Base-by-base conservation (phyloP, 495 filamentous ascomycete genomes). In the Cercophora sp. region DNA sequence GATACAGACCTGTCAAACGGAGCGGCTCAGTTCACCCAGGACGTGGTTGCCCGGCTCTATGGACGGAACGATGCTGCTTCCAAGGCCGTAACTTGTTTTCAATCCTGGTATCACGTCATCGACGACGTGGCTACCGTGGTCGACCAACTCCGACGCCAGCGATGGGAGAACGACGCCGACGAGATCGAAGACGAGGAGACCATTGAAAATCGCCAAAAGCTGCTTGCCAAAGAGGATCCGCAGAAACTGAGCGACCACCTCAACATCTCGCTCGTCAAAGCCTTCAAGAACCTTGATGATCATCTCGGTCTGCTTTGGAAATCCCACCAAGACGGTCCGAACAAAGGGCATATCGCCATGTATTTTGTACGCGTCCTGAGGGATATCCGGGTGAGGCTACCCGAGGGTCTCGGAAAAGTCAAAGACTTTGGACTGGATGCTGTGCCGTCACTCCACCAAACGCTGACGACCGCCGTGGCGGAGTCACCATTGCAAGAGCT, bases 101-200 rank as follows among this genome's bases (percentile, higher is more conserved):
- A 81, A 50, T 69, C 70, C 2, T 97, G 91, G 89, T 74, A 82
- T 20, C 65, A 69, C 8, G 73, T 80, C 2, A 79, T 95, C 13
- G 71, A 83, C 43, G 77, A 79, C 39, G 74, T 85, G 2, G 75
- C 74, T 9, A 68, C 71, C 11, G 75, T 84, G 10, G 80, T 94
- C 24, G 79, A 85, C 23, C 78, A 81, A 18, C 72, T 96, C 36
- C 81, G 75, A 51, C 77, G 79, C 9, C 77, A 80, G 25, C 80
- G 79, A 48, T 95, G 90, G 86, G 83, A 86, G 19, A 86, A 91
- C 51, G 80, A 89, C 26, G 68, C 89, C 11, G 85, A 93, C 25
- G 83, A 85, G 43, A 77, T 83, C 13, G 85, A 87, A 31, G 88
- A 91, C 34, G 85, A 91, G 36, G 80, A 85, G 29, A 81, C 85